Evolutionary conservation across 2,329 filamentous ascomycete genomes (phyloP), one percentile per base, ranked within the genome.

Genomic region (Fusarium protoensiforme): DNA sequence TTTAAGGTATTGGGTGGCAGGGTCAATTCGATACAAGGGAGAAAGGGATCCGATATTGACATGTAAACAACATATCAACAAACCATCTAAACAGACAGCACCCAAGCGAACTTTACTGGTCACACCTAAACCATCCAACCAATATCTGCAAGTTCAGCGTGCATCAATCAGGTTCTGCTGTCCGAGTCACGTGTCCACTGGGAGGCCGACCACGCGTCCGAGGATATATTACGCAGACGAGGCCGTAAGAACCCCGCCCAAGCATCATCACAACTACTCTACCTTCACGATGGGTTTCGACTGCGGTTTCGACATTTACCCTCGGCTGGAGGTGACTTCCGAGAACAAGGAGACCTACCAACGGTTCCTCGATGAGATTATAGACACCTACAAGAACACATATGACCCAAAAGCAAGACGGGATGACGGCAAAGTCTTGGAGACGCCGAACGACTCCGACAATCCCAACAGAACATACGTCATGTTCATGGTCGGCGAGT

Each of bases 251-350:
- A 46, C 41, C 41, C 41, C 13, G 13, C 41, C 41, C 41, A 46
- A 46, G 16, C 41, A 46, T 46, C 20, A 29, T 11, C 24, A 29
- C 41, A 43, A 22, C 43, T n/a, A 5, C 3, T 48, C 43, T 29
- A 2, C 10, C 29, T 16, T 33, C 46, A 22, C 5, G 8, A 70
- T 70, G 68, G 31, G 56, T 3, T 43, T 31, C 5, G 35, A 39
- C 18, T 65, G 46, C 18, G 68, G 66, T 24, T 70, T 70, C n/a
- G 66, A 69, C 14, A 58, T 70, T 16, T 61, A 48, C 35, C 68
- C 68, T 14, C 18, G 2, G 13, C 68, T 70, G 3, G 2, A 8
- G 14, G 13, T 22, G 3, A 61, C 29, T 33, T 0, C 20, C 0
- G 54, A 61, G 18, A 61, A 70, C 31, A 70, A 61, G 13, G 38